These are phyloP conservation scores for Tulasnella sp. DNA, from an alignment of 768 basidiomycete genomes.

Conservation along the genomic window DNA sequence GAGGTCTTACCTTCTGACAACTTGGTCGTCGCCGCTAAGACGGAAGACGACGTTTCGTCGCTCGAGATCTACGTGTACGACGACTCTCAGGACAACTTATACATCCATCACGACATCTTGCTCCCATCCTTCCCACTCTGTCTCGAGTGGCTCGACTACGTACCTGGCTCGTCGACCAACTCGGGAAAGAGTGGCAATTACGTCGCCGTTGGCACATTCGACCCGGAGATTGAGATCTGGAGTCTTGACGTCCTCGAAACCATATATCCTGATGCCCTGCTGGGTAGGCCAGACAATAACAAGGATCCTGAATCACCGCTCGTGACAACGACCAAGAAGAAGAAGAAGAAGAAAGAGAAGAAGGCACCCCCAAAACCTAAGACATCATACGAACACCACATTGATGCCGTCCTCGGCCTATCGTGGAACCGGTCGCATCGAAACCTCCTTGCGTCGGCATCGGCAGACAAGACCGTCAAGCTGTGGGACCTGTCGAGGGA, in stretches of 20 bases:
- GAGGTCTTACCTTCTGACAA: conserved; percentile 87
- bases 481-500: conserved; percentile 76
- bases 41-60: conserved; percentile 92
- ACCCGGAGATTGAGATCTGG: conserved; percentile 99
- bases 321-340: conserved; percentile 75
- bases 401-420: conserved; percentile 85
- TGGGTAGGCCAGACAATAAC: conserved; percentile 80
- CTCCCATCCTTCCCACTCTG: conserved; percentile 95
- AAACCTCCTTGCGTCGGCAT: conserved; percentile 84
- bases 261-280: conserved; percentile 84
- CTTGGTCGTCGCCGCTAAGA: conserved; percentile 84
- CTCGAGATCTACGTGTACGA: conserved; percentile 95
- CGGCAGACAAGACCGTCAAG: conserved; percentile 92
- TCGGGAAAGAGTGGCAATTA: conserved; percentile 53
- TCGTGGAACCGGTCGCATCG: conserved; percentile 87
- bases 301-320: conserved; percentile 48
- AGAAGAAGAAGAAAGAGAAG: conserved; percentile 73
- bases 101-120: conserved; percentile 96
- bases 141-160: conserved; percentile 97
- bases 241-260: conserved; percentile 87
- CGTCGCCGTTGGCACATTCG: conserved; percentile 92
- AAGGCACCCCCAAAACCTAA: conserved; percentile 29
- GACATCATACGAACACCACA: conserved; percentile 68
- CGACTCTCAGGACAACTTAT: conserved; percentile 80
- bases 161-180: conserved; percentile 39